Evolutionary conservation across 108 stramenopile genomes (phyloP).

Genomic region (Nitzschia putrida): DNA sequence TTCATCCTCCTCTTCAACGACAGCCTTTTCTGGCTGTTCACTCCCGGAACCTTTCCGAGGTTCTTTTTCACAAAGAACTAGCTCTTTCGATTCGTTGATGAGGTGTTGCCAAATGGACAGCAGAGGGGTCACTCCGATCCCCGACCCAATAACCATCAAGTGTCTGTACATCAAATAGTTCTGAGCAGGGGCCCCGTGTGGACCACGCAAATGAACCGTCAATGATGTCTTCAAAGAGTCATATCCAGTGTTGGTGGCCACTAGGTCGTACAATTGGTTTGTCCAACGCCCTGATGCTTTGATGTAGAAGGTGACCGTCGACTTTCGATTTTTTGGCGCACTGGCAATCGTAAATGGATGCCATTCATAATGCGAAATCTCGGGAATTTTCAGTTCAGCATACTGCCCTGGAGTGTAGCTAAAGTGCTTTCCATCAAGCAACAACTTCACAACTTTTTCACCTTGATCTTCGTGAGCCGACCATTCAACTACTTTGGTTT

Average conservation of each 20-base stretch:
- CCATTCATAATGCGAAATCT: slow-evolving; percentile 37
- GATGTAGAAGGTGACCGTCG: slow-evolving; percentile 22
- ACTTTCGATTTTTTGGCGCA: slow-evolving; percentile 20
- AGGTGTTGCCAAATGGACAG: slow-evolving; percentile 31
- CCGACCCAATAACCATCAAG: slow-evolving; percentile 33
- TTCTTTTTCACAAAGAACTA: not conserved
- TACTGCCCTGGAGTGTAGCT: slow-evolving; percentile 28
- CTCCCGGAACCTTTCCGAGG: not conserved
- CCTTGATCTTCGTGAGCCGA: slow-evolving; percentile 16
- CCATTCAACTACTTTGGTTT: slow-evolving; percentile 7
- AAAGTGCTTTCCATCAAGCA: slow-evolving; percentile 3
- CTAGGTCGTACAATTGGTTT: slow-evolving; percentile 19
- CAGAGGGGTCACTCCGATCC: slow-evolving; percentile 35
- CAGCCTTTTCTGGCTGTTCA: not conserved
- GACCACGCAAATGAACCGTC: slow-evolving; percentile 19
- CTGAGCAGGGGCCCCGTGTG: slow-evolving; percentile 34
- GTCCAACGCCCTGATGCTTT: slow-evolving; percentile 35
- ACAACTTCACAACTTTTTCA: slow-evolving; percentile 12
- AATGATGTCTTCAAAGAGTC: not conserved
- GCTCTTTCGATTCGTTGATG: slow-evolving; percentile 3
- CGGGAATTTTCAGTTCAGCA: slow-evolving; percentile 26
- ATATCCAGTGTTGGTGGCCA: not conserved
- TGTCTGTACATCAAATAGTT: slow-evolving; percentile 34
- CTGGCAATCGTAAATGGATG: slow-evolving; percentile 46
- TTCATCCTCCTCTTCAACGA: not conserved